A percentile compares a stretch with the other conserved stretches of the same genome.
Conservation (phyloP, 495 filamentous ascomycete species). For the Oidiodendron maius region DNA sequence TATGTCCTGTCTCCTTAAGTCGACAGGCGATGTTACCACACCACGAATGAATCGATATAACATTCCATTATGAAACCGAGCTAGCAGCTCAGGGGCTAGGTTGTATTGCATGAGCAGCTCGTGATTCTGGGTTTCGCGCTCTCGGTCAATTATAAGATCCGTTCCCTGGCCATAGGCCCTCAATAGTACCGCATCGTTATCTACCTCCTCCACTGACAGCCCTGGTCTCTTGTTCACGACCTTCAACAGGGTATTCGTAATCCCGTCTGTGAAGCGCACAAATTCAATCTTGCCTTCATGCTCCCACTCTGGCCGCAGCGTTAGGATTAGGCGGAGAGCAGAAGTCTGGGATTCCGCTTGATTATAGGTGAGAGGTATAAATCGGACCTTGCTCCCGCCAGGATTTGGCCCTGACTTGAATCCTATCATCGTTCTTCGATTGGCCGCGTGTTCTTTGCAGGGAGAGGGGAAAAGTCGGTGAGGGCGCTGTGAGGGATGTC, state of each 20-base stretch:
- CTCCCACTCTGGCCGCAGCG: constrained; percentile 80
- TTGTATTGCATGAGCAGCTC: constrained; percentile 68
- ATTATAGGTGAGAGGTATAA: constrained; percentile 72
- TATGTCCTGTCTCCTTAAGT: constrained; percentile 63
- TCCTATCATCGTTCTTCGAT: constrained; percentile 1
- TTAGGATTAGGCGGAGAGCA: constrained; percentile 70
- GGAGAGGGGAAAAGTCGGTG: constrained; percentile 17
- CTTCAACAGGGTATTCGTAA: constrained; percentile 94
- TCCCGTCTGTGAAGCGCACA: constrained; percentile 90
- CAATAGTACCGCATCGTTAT: constrained; percentile 83
- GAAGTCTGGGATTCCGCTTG: constrained; percentile 68
- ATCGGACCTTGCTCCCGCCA: constrained; percentile 27
- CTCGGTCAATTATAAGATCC: constrained; percentile 91
- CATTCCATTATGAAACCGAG: constrained; percentile 93
- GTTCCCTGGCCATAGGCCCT: constrained; percentile 94
- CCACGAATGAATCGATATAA: constrained; percentile 88
- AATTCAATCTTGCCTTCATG: constrained; percentile 77
- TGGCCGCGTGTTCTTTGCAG: constrained; percentile 3
- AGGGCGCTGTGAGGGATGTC: neutral
- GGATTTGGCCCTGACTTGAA: neutral
- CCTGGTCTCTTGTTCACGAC: constrained; percentile 75
- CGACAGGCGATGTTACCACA: constrained; percentile 67
- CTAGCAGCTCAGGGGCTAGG: constrained; percentile 81
- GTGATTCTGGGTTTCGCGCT: constrained; percentile 67
- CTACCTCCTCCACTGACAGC: constrained; percentile 69